Percentiles rank a stretch among this genome's conserved stretches.
Evolutionary conservation across 306 rosid species (phyloP).

Genomic region (Prinsepia uniflora): DNA sequence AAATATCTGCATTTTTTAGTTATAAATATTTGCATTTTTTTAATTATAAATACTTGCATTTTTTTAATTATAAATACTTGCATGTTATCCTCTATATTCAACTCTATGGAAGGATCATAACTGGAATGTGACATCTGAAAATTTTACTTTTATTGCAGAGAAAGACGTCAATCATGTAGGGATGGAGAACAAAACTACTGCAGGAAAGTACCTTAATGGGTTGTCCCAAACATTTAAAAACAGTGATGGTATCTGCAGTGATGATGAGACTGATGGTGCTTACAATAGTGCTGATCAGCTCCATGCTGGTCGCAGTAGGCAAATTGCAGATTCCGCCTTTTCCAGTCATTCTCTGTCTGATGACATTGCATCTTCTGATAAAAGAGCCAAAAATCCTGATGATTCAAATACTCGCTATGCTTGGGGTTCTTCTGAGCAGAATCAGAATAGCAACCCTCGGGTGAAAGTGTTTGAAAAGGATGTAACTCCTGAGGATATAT

Average conservation of each 20-base stretch:
- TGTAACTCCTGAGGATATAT: constrained; percentile 35
- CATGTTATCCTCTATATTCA: neutral
- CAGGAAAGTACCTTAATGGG: constrained; percentile 19
- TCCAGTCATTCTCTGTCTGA: constrained; percentile 11
- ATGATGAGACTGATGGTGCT: constrained; percentile 27
- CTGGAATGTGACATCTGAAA: constrained; percentile 1
- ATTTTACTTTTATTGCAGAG: constrained; percentile 23
- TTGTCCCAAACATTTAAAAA: constrained; percentile 20
- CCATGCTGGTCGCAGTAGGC: constrained; percentile 19
- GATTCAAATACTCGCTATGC: constrained; percentile 31
- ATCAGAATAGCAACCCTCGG: constrained; percentile 23
- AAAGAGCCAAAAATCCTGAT: constrained; percentile 29
- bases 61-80: neutral
- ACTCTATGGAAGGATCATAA: neutral
- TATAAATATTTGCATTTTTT: no score
- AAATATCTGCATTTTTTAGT: neutral
- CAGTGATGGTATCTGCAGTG: constrained; percentile 23
- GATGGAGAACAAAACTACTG: constrained; percentile 9
- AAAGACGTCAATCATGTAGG: constrained; percentile 19
- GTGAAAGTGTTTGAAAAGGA: constrained; percentile 25
- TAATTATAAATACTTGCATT: no score
- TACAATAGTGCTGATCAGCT: constrained; percentile 25
- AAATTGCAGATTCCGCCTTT: constrained; percentile 23
- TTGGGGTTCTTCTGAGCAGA: constrained; percentile 28
- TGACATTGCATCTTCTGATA: constrained; percentile 27